These are phyloP conservation scores for Pichia phayaonensis DNA, from an alignment of 805 yeast genomes.

Conservation along the genomic window DNA sequence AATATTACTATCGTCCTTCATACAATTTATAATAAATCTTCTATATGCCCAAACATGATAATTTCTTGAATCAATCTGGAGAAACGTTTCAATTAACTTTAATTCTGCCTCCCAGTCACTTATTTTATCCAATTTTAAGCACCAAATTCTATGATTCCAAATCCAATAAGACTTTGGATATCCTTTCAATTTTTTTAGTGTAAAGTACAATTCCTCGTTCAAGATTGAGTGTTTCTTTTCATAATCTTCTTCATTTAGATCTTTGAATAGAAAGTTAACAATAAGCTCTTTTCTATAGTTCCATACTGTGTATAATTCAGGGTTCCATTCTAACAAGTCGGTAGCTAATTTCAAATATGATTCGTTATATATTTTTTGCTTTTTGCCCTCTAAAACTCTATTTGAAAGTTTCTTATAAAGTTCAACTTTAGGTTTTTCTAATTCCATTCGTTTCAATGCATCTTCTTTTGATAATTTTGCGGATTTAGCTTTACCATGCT, in stretches of 20 bases:
- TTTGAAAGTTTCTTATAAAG: constrained; percentile 43
- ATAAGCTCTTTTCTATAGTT: constrained; percentile 77
- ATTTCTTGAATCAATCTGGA: constrained; percentile 72
- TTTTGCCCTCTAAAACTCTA: constrained; percentile 33
- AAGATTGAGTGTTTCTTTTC: constrained; percentile 28
- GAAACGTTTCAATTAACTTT: constrained; percentile 56
- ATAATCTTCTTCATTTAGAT: constrained; percentile 10
- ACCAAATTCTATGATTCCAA: constrained; percentile 92
- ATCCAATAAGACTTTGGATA: constrained; percentile 94
- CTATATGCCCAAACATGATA: constrained; percentile 96
- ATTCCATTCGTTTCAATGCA: constrained; percentile 38
- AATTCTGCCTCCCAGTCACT: constrained; percentile 71
- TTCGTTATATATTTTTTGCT: constrained; percentile 22
- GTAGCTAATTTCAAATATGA: constrained; percentile 48
- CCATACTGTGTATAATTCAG: constrained; percentile 88
- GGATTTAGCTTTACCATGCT: constrained; percentile 68
- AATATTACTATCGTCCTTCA: constrained; percentile 14
- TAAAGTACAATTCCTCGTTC: constrained; percentile 53
- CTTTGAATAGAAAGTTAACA: constrained; percentile 22
- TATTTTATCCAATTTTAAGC: constrained; percentile 40
- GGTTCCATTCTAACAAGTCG: constrained; percentile 54
- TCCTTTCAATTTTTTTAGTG: constrained; percentile 47
- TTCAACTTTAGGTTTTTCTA: constrained; percentile 55
- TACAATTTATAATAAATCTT: constrained; percentile 50
- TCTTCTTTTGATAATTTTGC: constrained; percentile 47